Evolutionary conservation across 441 rosid genomes (phyloP), one percentile per base, ranked within the genome.

Genomic region (Syzygium malaccense): DNA sequence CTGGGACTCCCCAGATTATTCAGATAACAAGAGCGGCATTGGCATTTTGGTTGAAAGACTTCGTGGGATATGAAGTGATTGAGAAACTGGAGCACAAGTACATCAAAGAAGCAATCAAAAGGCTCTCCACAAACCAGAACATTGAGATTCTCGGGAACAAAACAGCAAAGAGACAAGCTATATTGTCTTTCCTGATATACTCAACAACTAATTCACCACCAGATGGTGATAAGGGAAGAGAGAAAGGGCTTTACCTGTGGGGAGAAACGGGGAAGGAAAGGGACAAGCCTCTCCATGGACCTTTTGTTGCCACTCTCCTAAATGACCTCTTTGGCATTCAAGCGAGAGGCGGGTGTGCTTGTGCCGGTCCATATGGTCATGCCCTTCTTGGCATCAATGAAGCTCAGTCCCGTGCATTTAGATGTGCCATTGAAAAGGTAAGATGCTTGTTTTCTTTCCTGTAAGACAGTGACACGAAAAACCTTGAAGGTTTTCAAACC

Each of bases 321-420:
- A 95, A 93, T 86, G 95, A 95, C 90, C 90, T 95, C 58, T 95
- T 95, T 48, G 97, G 97, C 48, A 92, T 95, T 71, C 97, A 94
- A 60, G 93, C 95, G 12, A 91, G 97, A 55, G 97, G 95, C 5
- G 96, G 97, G 3, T 93, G 96, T 41, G 95, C 94, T 45, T 95
- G 96, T 88, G 95, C 97, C 25, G 93, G 92, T 41, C 96, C 97
- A 23, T 95, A 94, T 51, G 97, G 95, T 45, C 96, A 95, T 80
- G 17, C 30, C 62, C 86, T 94, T 87, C 96, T 94, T 75, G 80
- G 88, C 49, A 66, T 95, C 5, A 56, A 86, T 32, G 86, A 92
- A 83, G 20, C 84, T 86, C 68, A 10, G 4, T 92, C 96, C 4
- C 92, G 78, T 33, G 87, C 92, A 12, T 19, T 94, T 8, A 89